Evolutionary conservation across 225 moss, liverwort and hornwort genomes (phyloP), one percentile per base, ranked within the genome.

Genomic region (Takakia lepidozioides): DNA sequence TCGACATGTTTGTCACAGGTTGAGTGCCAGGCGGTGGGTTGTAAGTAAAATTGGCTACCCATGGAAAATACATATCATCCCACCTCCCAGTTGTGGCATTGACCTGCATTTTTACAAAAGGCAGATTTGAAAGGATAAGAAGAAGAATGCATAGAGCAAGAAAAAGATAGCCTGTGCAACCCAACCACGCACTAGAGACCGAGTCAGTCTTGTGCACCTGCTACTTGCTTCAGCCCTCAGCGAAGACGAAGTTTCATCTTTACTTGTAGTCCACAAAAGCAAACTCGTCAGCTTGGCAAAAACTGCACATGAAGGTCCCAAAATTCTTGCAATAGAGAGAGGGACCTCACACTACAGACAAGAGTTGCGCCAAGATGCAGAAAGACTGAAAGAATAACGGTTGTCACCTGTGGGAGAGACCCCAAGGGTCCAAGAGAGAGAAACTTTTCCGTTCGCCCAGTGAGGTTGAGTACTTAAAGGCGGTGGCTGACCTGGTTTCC

Each of bases 401-500:
- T n/a, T n/a, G n/a, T n/a, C n/a, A n/a, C n/a, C n/a, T n/a, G n/a
- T n/a, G n/a, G n/a, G 40, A 16, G 20, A 17, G 40, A 41, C 40
- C 40, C 7, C n/a, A 19, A 41, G 9, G 20, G 7, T 13, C 4
- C 38, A 38, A 38, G 2, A 3, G 38, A 14, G 10, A 17, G n/a
- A 16, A 41, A 41, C n/a, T 3, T 19, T n/a, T n/a, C n/a, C n/a
- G n/a, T n/a, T n/a, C n/a, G n/a, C n/a, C n/a, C n/a, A n/a, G n/a
- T n/a, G n/a, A n/a, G n/a, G n/a, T n/a, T n/a, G n/a, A n/a, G n/a
- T n/a, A n/a, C n/a, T n/a, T n/a, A n/a, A n/a, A n/a, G n/a, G n/a
- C n/a, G n/a, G n/a, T 19, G 17, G 40, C 40, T 41, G 18, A 41
- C 40, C 40, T 7, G n/a, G 40, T 41, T 41, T 16, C n/a, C 40